Base-by-base conservation (phyloP, 129 eudicot species). In the Centaurea solstitialis region DNA sequence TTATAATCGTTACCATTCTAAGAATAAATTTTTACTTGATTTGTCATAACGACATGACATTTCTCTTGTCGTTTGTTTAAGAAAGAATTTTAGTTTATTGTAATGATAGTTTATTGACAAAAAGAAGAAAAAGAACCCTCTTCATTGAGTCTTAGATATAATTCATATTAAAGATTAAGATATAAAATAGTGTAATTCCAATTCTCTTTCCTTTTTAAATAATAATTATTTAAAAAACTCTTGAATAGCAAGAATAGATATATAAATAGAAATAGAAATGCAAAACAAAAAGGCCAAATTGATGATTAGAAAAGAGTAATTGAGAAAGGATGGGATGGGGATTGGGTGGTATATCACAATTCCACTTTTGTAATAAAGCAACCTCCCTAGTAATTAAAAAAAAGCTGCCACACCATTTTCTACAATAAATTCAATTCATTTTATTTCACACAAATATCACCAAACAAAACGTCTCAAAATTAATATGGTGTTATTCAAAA, bases 331-430 rank as follows among this genome's bases (percentile, higher is more conserved):
- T 76, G 40, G 65, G 65, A n/a, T 57, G 65, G 22, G 22, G 65
- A 57, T 57, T 57, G 65, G 76, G 67, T 84, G 78, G 85, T 72
- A 72, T 73, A 73, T 71, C 82, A 62, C 73, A 77, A 62, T 83
- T 83, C 77, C 81, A 77, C 86, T 82, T 77, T 70, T 80, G 66
- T 71, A 70, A 45, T 67, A 82, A 82, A 75, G 81, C 76, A 47
- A 70, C 47, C 26, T 68, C 59, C 35, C 75, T 76, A 75, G 76
- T 75, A 37, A 83, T 83, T 39, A 47, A 41, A 76, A 41, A 41
- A 78, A 78, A 18, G 79, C 77, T 71, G 82, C 67, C 61, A 77
- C 35, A 22, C 77, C 70, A 83, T 77, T 82, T 83, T 75, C 61
- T 38, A 39, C 86, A 72, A 17, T 57, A 53, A 53, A 53, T 57